Evolutionary conservation across 2,329 filamentous ascomycete genomes (phyloP), one percentile per base, ranked within the genome.

Genomic region (Sphaerulina musiva): DNA sequence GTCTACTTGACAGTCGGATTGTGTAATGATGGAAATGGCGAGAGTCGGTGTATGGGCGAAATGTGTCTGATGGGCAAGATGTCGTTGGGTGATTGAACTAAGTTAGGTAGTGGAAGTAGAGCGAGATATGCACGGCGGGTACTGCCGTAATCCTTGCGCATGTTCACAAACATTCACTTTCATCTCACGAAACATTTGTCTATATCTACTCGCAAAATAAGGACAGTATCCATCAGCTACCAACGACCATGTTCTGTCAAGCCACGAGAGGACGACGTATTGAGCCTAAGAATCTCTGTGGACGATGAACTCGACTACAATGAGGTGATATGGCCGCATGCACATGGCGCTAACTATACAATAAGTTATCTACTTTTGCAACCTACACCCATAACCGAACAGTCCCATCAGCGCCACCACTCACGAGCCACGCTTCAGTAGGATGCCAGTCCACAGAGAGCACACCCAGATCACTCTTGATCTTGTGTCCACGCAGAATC

Each of bases 371-470:
- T 20, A 20, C 39, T 9, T 17, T 8, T 14, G 14, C 5, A 8
- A 43, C 50, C 46, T 56, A 59, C 12, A 65, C 87, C 92, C 92
- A 98, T 69, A 98, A 73, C 66, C 92, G 84, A 73, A 89, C 88
- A 11, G 87, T 95, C 41, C 92, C 92, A 76, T 98, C 93, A 1
- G 92, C 91, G 63, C 93, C 93, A 45, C 91, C 92, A 76, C 87
- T 95, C 50, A 95, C 85, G 72, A 87, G 86, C 93, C 93, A 97
- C 2, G 92, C 89, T 72, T 97, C 89, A 59, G 81, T 82, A 5
- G 90, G 89, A 76, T 98, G 93, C 95, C 95, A 98, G 67, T 95
- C 89, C 29, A 98, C 76, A 70, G 95, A 92, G 77, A 97, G 79
- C 12, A 97, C 91, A 61, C 93, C 93, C 54, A 98, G 74, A 62